A percentile compares a stretch with the other conserved stretches of the same genome.
Evolutionary conservation across 1,139 yeast species (phyloP).

Genomic region (Saccharomyces hybrid): DNA sequence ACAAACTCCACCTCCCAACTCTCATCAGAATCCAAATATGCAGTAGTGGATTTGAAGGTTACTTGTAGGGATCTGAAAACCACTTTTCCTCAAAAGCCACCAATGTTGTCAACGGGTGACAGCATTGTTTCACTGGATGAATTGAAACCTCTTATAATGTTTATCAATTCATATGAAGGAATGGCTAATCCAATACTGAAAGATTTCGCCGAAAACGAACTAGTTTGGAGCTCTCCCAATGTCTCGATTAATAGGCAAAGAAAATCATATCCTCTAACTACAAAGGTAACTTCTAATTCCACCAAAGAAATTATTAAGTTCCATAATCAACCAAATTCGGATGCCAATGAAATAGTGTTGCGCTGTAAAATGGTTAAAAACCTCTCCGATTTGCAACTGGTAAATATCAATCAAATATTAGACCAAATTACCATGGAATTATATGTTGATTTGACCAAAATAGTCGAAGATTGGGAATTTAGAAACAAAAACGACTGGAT

Average conservation of each 20-base stretch:
- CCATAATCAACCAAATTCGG: constrained; percentile 37
- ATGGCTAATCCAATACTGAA: constrained; percentile 7
- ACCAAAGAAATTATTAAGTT: constrained; percentile 24
- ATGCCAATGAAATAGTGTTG: constrained; percentile 27
- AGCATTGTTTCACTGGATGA: constrained; percentile 55
- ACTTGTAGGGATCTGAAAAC: constrained; percentile 58
- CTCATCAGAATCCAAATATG: constrained; percentile 37
- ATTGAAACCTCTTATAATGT: constrained; percentile 52
- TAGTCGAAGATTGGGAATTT: constrained; percentile 42
- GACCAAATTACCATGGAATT: constrained; percentile 52
- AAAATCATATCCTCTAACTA: constrained; percentile 27
- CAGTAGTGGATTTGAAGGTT: constrained; percentile 57
- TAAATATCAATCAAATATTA: constrained; percentile 36
- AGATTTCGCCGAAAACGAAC: not conserved
- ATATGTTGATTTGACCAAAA: constrained; percentile 48
- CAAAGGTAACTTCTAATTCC: constrained; percentile 10
- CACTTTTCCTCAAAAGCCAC: constrained; percentile 45
- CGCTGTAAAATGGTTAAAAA: constrained; percentile 47
- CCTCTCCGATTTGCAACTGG: constrained; percentile 42
- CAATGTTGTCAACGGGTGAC: constrained; percentile 45
- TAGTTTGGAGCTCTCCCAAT: constrained; percentile 24
- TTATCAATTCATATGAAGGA: constrained; percentile 40
- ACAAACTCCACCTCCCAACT: constrained; percentile 33
- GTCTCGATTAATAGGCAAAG: constrained; percentile 27
- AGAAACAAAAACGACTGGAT: constrained; percentile 44